Conservation (phyloP, 371 early-diverging fungal species). For the Saksenaea vasiformis region DNA sequence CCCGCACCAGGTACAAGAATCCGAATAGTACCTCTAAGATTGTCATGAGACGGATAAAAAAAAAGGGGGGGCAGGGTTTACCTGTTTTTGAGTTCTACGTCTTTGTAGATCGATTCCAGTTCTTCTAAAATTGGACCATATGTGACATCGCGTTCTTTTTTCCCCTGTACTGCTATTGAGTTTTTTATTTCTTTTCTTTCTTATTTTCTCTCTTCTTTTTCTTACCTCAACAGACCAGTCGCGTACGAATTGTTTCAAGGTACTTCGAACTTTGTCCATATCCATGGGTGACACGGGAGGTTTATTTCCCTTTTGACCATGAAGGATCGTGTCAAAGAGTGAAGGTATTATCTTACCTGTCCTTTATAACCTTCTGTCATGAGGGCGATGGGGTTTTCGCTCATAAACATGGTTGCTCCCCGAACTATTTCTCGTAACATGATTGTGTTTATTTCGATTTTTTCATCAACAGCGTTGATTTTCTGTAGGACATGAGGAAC, state of each 20-base stretch:
- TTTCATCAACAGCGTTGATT: constrained; percentile 49
- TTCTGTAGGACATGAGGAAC: constrained; percentile 56
- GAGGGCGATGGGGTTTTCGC: constrained; percentile 45
- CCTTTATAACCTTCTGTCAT: constrained; percentile 40
- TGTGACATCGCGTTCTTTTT: constrained; percentile 74
- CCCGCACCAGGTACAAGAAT: constrained; percentile 92
- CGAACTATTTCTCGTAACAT: constrained; percentile 51
- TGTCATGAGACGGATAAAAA: background rate
- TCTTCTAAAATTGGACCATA: constrained; percentile 82
- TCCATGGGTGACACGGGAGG: constrained; percentile 68
- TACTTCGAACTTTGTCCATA: constrained; percentile 88
- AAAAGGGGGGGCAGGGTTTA: constrained; percentile 18
- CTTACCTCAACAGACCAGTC: constrained; percentile 85
- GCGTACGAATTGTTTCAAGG: constrained; percentile 89
- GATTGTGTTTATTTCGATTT: constrained; percentile 47
- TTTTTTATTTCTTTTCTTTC: background rate
- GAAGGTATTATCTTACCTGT: background rate
- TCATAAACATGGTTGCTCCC: constrained; percentile 39
- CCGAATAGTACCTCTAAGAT: constrained; percentile 53
- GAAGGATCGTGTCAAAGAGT: constrained; percentile 1
- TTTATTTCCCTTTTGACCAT: constrained; percentile 13
- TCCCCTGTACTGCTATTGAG: constrained; percentile 52
- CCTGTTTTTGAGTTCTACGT: constrained; percentile 46
- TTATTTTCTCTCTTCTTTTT: background rate
- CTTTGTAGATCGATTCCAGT: constrained; percentile 58